phyloP scores from a whole-genome alignment of 179 eudicot species.

The Beta macrorhiza region DNA sequence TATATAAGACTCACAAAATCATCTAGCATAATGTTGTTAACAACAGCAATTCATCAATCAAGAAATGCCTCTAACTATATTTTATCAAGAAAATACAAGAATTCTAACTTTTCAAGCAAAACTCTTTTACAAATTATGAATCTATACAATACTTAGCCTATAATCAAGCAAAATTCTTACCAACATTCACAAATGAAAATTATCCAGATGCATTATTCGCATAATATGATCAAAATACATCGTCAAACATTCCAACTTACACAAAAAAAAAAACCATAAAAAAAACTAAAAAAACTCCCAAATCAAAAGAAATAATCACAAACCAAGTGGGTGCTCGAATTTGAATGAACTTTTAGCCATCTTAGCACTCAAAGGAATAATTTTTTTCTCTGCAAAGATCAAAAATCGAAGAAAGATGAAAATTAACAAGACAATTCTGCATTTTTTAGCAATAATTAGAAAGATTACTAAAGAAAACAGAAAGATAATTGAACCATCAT shows the following conservation, averaged over 20 bases:
- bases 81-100: neutral
- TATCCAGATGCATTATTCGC: conserved; percentile 5
- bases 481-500: neutral
- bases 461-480: neutral
- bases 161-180: conserved; percentile 15
- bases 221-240: neutral
- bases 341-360: conserved; percentile 40
- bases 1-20: neutral
- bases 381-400: conserved; percentile 22
- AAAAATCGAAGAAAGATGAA: neutral
- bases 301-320: conserved; percentile 10
- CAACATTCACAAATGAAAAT: neutral
- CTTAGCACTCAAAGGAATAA: neutral
- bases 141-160: neutral
- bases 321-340: conserved; percentile 35
- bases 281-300: neutral
- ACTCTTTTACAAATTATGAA: too few species aligned
- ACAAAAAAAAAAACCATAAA: neutral
- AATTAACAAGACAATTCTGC: neutral
- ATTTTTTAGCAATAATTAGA: neutral
- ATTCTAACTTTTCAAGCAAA: neutral
- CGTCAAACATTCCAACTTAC: neutral
- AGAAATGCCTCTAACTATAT: neutral
- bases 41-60: neutral
- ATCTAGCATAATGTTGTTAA: neutral